A percentile compares a stretch with the other conserved stretches of the same genome.
phyloP scores from a whole-genome alignment of 1,284 basidiomycete species.

The Boletus subluridellus region DNA sequence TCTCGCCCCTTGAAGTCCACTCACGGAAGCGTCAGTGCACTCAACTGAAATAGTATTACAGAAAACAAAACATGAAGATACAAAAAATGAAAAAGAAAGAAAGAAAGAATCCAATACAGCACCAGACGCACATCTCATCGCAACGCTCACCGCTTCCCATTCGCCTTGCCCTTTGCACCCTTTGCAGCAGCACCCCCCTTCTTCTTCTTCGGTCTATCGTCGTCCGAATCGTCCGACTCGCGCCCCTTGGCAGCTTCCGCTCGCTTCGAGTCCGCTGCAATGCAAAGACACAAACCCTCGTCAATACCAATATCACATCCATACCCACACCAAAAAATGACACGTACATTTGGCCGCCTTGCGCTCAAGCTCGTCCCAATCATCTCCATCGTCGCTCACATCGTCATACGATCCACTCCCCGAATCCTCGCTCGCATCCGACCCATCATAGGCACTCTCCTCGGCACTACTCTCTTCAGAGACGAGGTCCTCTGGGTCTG shows the following conservation, averaged over 20 bases:
- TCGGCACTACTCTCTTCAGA: slow-evolving; percentile 52
- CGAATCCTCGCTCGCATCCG: slow-evolving; percentile 66
- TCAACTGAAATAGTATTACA: slow-evolving; percentile 12
- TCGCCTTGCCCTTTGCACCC: slow-evolving; percentile 39
- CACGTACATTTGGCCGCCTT: slow-evolving; percentile 78
- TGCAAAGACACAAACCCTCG: not conserved
- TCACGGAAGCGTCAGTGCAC: not conserved
- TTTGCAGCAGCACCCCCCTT: slow-evolving; percentile 27
- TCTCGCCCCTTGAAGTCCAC: not conserved
- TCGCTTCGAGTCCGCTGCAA: slow-evolving; percentile 66
- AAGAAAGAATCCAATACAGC: not conserved
- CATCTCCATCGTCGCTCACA: slow-evolving; percentile 82
- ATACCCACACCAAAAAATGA: not conserved
- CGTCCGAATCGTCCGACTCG: slow-evolving; percentile 49
- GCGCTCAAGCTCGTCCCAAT: slow-evolving; percentile 93
- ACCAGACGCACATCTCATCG: not conserved
- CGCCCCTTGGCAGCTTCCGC: slow-evolving; percentile 45
- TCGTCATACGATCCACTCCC: slow-evolving; percentile 65
- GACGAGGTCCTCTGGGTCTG: slow-evolving; percentile 15
- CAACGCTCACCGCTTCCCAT: slow-evolving; percentile 36
- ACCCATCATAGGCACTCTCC: slow-evolving; percentile 55
- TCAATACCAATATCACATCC: not conserved
- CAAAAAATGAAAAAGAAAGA: not conserved
- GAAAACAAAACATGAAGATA: not conserved
- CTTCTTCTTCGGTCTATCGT: too few relatives aligned